Conservation (phyloP, 2,329 filamentous ascomycete genomes). For the Aspergillus hortae region DNA sequence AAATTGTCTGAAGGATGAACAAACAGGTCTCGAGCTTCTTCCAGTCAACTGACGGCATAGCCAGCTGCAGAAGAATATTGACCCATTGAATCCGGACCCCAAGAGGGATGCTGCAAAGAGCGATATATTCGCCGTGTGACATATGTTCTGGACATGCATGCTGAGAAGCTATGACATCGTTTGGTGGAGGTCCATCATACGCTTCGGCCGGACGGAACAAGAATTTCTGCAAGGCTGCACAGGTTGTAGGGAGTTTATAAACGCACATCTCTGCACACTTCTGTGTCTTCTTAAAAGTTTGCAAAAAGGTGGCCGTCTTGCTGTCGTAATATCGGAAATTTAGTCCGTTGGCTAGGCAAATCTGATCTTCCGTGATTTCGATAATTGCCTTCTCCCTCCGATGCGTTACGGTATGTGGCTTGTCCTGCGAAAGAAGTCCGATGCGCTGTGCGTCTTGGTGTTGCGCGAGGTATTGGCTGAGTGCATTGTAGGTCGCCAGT, state of each 20-base stretch:
- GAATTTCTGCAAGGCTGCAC: slow-evolving; percentile 38
- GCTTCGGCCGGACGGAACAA: slow-evolving; percentile 14
- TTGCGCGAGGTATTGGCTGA: slow-evolving; percentile 9
- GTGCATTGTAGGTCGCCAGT: slow-evolving; percentile 12
- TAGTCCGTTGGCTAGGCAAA: slow-evolving; percentile 49
- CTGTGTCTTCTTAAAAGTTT: slow-evolving; percentile 14
- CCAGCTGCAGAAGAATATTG: too few species aligned
- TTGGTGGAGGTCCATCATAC: too few species aligned
- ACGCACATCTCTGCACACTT: slow-evolving; percentile 33
- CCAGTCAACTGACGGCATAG: too few species aligned
- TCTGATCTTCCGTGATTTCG: slow-evolving; percentile 22
- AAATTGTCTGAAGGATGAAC: too few species aligned
- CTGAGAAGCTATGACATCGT: too few species aligned
- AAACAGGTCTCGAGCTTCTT: too few species aligned
- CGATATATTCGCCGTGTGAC: too few species aligned
- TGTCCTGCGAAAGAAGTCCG: slow-evolving; percentile 32
- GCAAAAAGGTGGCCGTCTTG: slow-evolving; percentile 15
- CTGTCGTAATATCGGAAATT: slow-evolving; percentile 28
- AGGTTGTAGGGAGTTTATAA: slow-evolving; percentile 23
- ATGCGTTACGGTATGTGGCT: slow-evolving; percentile 38
- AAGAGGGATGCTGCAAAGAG: too few species aligned
- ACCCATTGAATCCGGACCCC: too few species aligned
- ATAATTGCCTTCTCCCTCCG: slow-evolving; percentile 19
- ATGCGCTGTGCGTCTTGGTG: slow-evolving; percentile 21
- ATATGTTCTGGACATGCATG: too few species aligned